Evolutionary conservation across 1,139 yeast genomes (phyloP).

Genomic region (Diutina catenulata): DNA sequence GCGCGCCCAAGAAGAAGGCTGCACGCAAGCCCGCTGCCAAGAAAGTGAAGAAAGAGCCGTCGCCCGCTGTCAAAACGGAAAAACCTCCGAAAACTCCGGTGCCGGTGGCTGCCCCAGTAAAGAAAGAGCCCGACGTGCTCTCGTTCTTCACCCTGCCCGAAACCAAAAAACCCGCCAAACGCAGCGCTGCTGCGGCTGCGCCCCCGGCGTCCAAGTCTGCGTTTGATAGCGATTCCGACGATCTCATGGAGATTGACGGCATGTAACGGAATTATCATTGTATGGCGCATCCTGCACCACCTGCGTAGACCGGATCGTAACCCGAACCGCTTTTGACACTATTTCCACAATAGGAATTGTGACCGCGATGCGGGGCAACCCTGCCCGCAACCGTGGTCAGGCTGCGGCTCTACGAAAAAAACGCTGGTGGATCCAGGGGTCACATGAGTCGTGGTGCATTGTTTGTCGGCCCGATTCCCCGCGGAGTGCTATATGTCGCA

Average conservation of each 20-base stretch:
- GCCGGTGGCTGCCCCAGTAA: background rate
- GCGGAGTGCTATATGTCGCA: too few relatives aligned
- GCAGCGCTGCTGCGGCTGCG: background rate
- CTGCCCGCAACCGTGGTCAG: too few relatives aligned
- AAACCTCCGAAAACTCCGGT: background rate
- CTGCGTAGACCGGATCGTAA: too few relatives aligned
- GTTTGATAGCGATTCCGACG: conserved; percentile 4
- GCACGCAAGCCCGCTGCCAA: conserved; percentile 9
- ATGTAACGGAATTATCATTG: too few relatives aligned
- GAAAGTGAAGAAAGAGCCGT: background rate
- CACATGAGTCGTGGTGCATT: too few relatives aligned
- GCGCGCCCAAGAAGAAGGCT: conserved; percentile 10
- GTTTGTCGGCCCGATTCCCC: too few relatives aligned
- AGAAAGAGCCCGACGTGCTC: conserved; percentile 1
- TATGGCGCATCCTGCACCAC: too few relatives aligned
- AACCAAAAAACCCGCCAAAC: background rate
- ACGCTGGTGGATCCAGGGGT: too few relatives aligned
- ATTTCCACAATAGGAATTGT: too few relatives aligned
- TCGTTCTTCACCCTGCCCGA: background rate
- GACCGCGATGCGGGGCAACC: too few relatives aligned
- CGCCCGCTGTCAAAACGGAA: background rate
- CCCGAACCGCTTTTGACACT: too few relatives aligned
- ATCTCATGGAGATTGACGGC: background rate
- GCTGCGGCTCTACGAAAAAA: too few relatives aligned
- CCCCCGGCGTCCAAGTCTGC: background rate